A percentile compares a stretch with the other conserved stretches of the same genome.
Evolutionary conservation across 768 basidiomycete species (phyloP).

Genomic region (Russula ochroleuca): DNA sequence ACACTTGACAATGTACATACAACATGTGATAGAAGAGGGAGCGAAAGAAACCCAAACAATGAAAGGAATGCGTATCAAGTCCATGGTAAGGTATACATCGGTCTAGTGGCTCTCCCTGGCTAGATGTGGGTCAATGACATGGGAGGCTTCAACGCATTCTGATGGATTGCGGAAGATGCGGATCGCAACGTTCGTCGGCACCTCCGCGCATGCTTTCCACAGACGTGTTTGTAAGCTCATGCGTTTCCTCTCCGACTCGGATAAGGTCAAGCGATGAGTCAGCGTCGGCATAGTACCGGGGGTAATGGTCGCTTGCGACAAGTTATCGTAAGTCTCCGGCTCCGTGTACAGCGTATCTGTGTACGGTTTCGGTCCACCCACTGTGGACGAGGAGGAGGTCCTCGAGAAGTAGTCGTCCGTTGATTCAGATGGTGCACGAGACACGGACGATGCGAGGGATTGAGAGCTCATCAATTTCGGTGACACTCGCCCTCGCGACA

Average conservation of each 20-base stretch:
- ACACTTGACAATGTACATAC: constrained; percentile 1
- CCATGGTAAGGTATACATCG: neutral
- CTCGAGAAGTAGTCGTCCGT: neutral
- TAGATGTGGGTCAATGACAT: constrained; percentile 32
- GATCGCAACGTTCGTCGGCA: constrained; percentile 54
- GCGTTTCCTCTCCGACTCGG: constrained; percentile 54
- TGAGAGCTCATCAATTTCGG: constrained; percentile 7
- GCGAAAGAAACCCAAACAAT: neutral
- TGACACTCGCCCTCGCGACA: constrained; percentile 11
- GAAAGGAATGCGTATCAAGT: neutral
- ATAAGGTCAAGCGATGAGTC: constrained; percentile 29
- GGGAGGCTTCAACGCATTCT: constrained; percentile 63
- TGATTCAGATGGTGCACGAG: constrained; percentile 7
- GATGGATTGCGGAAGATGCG: constrained; percentile 63
- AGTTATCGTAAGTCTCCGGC: constrained; percentile 7
- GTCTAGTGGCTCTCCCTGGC: constrained; percentile 4
- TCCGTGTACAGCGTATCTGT: constrained; percentile 14
- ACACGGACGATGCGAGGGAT: neutral
- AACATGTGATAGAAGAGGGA: constrained; percentile 2
- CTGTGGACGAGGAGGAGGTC: neutral
- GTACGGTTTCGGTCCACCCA: neutral
- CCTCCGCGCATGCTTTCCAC: constrained; percentile 53
- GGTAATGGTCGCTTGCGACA: neutral
- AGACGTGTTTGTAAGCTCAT: constrained; percentile 60
- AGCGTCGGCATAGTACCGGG: neutral